Conservation (phyloP, 768 basidiomycete species). For the Pulveroboletus sp. region DNA sequence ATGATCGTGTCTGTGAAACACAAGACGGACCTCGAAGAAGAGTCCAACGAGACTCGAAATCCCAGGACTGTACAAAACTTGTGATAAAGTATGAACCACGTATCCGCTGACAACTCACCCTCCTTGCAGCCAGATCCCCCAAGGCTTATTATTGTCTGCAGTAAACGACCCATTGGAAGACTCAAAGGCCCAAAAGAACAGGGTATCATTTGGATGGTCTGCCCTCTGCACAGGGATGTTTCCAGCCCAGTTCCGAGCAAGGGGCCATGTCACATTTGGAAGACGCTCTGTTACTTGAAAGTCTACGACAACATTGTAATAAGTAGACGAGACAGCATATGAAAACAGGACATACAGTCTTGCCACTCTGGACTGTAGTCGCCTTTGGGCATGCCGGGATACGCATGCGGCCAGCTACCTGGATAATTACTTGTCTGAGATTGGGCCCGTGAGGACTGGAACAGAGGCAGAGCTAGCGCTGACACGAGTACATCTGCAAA, state of each 20-base stretch:
- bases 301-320: constrained; percentile 35
- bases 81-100: neutral
- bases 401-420: constrained; percentile 35
- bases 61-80: constrained; percentile 46
- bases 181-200: constrained; percentile 62
- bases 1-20: neutral
- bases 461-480: neutral
- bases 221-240: no score
- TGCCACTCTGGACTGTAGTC: no score
- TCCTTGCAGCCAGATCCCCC: no score
- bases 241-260: no score
- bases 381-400: constrained; percentile 40
- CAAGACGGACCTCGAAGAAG: constrained; percentile 53
- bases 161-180: constrained; percentile 55
- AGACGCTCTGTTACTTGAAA: constrained; percentile 53
- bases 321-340: neutral
- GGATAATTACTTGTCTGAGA: neutral
- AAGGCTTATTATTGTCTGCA: constrained; percentile 41
- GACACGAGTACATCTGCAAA: no score
- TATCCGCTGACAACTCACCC: constrained; percentile 40
- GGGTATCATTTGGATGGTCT: no score
- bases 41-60: constrained; percentile 64
- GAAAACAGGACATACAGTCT: constrained; percentile 40
- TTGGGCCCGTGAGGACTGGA: neutral
- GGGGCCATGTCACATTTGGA: constrained; percentile 59